Conservation (phyloP, 2,329 filamentous ascomycete species). For the Arachnopeziza araneosa region DNA sequence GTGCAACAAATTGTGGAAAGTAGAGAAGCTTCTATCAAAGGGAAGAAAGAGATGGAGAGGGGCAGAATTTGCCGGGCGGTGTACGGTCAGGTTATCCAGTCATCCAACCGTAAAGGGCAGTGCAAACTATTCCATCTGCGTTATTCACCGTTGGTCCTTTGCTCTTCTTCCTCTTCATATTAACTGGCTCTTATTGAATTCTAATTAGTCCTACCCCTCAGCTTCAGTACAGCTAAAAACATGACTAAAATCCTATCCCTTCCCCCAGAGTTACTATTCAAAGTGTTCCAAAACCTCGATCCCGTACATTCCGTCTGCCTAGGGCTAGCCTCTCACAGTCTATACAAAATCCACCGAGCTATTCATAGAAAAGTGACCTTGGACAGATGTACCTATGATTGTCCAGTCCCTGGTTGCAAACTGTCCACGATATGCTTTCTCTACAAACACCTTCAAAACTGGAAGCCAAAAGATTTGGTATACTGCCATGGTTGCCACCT, state of each 20-base stretch:
- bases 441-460: background rate
- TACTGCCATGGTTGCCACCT: background rate
- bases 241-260: background rate
- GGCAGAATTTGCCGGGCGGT: too few species aligned
- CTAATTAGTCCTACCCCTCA: too few species aligned
- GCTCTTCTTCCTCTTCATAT: too few species aligned
- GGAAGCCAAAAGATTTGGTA: background rate
- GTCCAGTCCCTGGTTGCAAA: background rate
- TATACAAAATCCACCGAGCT: background rate
- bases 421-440: background rate
- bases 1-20: background rate
- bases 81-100: too few species aligned
- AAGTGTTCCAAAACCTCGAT: background rate
- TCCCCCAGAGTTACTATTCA: background rate
- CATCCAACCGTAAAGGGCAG: too few species aligned
- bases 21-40: too few species aligned
- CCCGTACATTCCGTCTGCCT: background rate
- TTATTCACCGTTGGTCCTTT: too few species aligned
- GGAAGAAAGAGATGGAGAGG: too few species aligned
- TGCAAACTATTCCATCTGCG: too few species aligned
- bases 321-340: background rate
- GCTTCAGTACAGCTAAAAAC: background rate
- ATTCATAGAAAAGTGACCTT: background rate
- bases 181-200: too few species aligned
- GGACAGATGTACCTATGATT: background rate